Base-by-base conservation (phyloP, 495 filamentous ascomycete genomes). In the Extremus antarcticus region DNA sequence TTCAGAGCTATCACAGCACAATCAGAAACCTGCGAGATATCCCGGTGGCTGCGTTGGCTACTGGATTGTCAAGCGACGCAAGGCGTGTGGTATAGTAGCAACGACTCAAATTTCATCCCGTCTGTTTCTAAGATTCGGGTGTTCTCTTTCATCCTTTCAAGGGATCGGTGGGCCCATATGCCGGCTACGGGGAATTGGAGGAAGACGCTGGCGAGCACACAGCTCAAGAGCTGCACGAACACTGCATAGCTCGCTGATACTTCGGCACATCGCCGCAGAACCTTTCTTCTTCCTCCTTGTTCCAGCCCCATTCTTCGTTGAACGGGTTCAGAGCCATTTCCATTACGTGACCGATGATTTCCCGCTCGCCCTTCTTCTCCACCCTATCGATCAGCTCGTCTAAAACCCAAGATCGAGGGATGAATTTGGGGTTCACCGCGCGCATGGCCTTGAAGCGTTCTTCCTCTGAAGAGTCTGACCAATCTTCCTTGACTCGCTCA, bases 341-440 rank as follows among this genome's bases (percentile, higher is more conserved):
- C 84, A 95, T 85, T 21, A 89, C 74, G 45, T 82, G 72, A 7
- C 72, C 72, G 48, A 98, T 68, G 17, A 98, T 80, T 1, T 86
- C 83, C 49, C 87, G 75, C 59, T 97, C 90, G 17, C 85, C 84
- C 23, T 83, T 78, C 63, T 86, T 83, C 69, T 97, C 90, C 2
- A 96, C 90, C 15, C 85, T 76, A 35, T 82, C 77, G 58, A 98
- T 96, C 4, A 97, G 60, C 69, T 97, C 92, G 68, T 97, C 91
- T 8, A 98, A 73, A 50, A 98, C 80, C 92, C 94, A 98, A 20
- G 81, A 80, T 29, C 88, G 75, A 0, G 94, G 88, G 0, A 94
- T 70, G 60, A 97, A 97, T 66, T 86, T 94, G 20, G 92, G 92
- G 63, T 97, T 98, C 3, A 88, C 82, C 7, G 69, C 72, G 70